Conservation (phyloP, 1,284 basidiomycete genomes). For the Pyrrhoderma noxium region DNA sequence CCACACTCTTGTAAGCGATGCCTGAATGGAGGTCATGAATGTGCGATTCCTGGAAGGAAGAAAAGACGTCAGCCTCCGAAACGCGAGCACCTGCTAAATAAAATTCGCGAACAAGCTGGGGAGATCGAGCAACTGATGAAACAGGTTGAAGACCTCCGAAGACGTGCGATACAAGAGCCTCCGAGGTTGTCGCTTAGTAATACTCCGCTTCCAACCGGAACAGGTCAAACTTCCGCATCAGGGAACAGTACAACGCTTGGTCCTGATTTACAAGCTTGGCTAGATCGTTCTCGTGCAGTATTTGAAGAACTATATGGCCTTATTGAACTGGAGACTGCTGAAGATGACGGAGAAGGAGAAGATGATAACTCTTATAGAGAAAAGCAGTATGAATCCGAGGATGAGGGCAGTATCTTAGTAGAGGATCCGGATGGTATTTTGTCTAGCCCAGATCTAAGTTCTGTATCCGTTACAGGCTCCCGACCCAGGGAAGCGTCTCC, state of each 20-base stretch:
- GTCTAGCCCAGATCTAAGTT: neutral
- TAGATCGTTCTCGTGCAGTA: constrained; percentile 56
- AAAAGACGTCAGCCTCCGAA: constrained; percentile 31
- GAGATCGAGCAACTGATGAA: constrained; percentile 63
- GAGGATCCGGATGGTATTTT: neutral
- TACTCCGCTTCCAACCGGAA: constrained; percentile 9
- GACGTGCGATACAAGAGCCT: constrained; percentile 19
- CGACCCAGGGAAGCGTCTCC: constrained; percentile 5
- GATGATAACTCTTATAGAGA: constrained; percentile 1
- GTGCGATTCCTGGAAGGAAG: constrained; percentile 15
- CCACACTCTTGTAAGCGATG: constrained; percentile 15
- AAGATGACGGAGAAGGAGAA: constrained; percentile 17
- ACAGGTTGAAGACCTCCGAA: constrained; percentile 42
- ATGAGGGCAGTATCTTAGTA: constrained; percentile 1
- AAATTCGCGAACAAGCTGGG: constrained; percentile 64
- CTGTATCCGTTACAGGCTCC: neutral
- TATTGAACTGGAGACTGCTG: constrained; percentile 14
- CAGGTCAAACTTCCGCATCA: neutral
- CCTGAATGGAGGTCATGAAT: constrained; percentile 16
- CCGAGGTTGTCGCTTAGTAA: constrained; percentile 11
- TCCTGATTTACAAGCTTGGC: constrained; percentile 58
- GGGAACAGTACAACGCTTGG: constrained; percentile 14
- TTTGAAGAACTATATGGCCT: constrained; percentile 14
- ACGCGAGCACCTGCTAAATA: constrained; percentile 65
- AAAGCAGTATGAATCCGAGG: neutral